Evolutionary conservation across 208 protist species (phyloP).

Genomic region (Trypanosoma caninum): DNA sequence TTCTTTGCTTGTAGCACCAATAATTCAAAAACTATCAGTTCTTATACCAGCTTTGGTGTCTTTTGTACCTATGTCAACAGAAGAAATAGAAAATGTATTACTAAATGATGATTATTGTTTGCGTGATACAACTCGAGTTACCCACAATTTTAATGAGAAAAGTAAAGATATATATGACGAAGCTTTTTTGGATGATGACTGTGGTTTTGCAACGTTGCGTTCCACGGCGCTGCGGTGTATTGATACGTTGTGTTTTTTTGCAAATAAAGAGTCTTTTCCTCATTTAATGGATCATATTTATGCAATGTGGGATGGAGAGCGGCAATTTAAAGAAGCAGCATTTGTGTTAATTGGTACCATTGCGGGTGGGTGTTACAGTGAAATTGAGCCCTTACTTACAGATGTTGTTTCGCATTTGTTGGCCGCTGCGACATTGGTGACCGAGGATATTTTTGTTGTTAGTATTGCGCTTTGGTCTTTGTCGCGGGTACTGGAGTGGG

Average conservation of each 20-base stretch:
- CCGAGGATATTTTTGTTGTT: constrained; percentile 76
- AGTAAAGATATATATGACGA: constrained; percentile 77
- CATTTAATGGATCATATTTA: constrained; percentile 47
- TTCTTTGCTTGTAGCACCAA: constrained; percentile 39
- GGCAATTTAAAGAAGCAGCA: constrained; percentile 58
- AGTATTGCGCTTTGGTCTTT: constrained; percentile 84
- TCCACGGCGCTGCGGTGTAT: constrained; percentile 72
- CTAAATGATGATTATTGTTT: constrained; percentile 72
- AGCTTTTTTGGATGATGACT: constrained; percentile 57
- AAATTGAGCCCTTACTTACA: constrained; percentile 39
- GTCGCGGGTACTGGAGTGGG: constrained; percentile 61
- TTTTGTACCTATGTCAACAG: constrained; percentile 61
- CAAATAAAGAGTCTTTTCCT: constrained; percentile 38
- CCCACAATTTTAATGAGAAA: constrained; percentile 35
- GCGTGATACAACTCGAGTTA: constrained; percentile 50
- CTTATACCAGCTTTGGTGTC: constrained; percentile 53
- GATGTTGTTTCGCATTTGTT: constrained; percentile 46
- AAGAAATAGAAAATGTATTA: constrained; percentile 72
- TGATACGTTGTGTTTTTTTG: constrained; percentile 56
- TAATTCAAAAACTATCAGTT: constrained; percentile 28
- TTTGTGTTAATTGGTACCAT: constrained; percentile 83
- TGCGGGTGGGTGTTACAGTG: constrained; percentile 47
- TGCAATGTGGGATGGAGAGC: constrained; percentile 51
- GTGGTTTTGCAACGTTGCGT: constrained; percentile 65
- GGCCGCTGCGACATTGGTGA: constrained; percentile 32